Base-by-base conservation (phyloP, 2,329 filamentous ascomycete genomes). In the Pseudogymnoascus sp. region DNA sequence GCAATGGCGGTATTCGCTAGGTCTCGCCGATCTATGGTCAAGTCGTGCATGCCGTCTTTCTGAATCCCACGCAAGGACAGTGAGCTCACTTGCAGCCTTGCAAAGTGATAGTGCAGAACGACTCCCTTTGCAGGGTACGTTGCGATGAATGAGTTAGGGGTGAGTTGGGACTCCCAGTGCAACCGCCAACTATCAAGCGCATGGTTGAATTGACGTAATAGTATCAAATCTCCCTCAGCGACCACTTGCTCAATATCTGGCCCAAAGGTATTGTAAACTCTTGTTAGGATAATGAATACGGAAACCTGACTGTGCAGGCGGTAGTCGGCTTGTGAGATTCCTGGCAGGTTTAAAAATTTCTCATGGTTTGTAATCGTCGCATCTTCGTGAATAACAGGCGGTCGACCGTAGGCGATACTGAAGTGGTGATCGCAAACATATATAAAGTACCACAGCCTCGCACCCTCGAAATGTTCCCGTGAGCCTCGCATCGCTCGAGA, bases 371-470 rank as follows among this genome's bases (percentile, higher is more conserved):
- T 78, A 38, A 87, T 83, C 0, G 81, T 80, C 14, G 78, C 74
- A 64, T 84, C 79, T 66, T 87, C 84, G 60, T 81, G 78, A 18
- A 86, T 84, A 8, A 86, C 81, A 0, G 84, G 83, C 3, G 84
- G 83, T 14, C 85, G 76, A n/a, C 82, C 82, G 61, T 88, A 87
- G 0, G 85, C 80, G 60, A 88, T 87, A 61, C 82, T 85, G 28
- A 87, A 83, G 70, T 88, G 85, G 65, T 87, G 85, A 68, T 88
- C 85, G 68, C 84, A 87, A 1, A 87, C 83, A 68, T 87, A 88
- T 0, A 86, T 73, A 36, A 86, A 70, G 70, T 87, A 88, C 83
- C 84, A 88, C 5, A 88, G 74, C 44, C 85, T 77, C 4, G 85
- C 80, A 25, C 81, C 78, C 64, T 86, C 81, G 67, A 81, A 79